These are phyloP conservation scores for Fusarium sublunatum DNA, from an alignment of 2,329 filamentous ascomycete species.

Conservation along the genomic window DNA sequence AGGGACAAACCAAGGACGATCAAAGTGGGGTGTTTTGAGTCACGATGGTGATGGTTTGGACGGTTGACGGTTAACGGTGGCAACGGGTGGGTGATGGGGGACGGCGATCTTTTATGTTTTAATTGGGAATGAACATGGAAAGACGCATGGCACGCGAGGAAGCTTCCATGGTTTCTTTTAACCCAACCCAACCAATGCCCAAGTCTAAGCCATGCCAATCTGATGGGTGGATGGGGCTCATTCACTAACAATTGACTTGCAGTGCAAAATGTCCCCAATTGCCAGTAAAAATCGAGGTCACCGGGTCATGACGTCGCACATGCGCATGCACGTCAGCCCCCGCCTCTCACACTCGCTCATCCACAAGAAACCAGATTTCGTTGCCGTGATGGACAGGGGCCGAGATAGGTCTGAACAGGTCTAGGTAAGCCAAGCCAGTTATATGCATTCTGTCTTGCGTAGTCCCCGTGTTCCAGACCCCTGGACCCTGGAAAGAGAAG, in stretches of 20 bases:
- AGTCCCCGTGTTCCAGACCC: constrained; percentile 26
- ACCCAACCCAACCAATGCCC: constrained; percentile 26
- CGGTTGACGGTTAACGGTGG: constrained; percentile 22
- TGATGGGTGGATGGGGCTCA: constrained; percentile 9
- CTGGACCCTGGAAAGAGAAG: constrained; percentile 35
- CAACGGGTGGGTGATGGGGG: constrained; percentile 8
- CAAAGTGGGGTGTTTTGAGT: constrained; percentile 24
- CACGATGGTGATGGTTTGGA: constrained; percentile 21
- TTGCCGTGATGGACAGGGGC: constrained; percentile 22
- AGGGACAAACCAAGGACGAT: constrained; percentile 22
- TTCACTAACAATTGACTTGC: constrained; percentile 1
- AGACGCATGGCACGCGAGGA: constrained; percentile 1
- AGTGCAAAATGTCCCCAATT: constrained; percentile 4
- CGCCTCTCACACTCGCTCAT: constrained; percentile 14
- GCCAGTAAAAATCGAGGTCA: constrained; percentile 27
- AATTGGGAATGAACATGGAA: neutral
- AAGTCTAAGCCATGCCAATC: constrained; percentile 29
- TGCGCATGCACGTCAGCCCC: constrained; percentile 45
- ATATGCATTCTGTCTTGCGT: constrained; percentile 6
- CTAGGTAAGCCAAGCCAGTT: constrained; percentile 16
- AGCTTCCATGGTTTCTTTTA: constrained; percentile 32
- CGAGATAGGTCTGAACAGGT: neutral
- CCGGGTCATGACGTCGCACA: constrained; percentile 43
- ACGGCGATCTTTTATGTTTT: constrained; percentile 42
- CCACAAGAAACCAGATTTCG: constrained; percentile 44